Evolutionary conservation across 192 early-diverging fungal species (phyloP).

Genomic region (Coemansia sp.): DNA sequence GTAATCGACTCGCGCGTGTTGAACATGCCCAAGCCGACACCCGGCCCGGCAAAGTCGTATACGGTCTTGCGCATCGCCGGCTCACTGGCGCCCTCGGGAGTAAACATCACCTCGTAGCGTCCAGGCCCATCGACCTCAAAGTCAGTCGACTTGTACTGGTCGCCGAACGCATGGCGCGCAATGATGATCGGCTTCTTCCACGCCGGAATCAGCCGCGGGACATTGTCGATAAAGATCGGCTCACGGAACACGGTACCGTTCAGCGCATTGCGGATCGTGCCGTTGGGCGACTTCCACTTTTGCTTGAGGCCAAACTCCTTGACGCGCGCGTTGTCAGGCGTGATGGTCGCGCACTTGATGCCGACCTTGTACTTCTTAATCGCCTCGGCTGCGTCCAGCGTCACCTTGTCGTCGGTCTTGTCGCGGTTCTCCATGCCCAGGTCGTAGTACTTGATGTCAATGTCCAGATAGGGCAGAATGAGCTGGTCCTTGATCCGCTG

Average conservation of each 20-base stretch:
- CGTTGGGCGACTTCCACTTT: constrained; percentile 99
- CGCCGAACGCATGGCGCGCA: constrained; percentile 95
- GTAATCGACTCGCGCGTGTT: constrained; percentile 86
- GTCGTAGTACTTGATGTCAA: constrained; percentile 97
- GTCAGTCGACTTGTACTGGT: constrained; percentile 98
- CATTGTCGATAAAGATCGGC: constrained; percentile 88
- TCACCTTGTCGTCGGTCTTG: constrained; percentile 90
- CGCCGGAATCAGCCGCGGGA: constrained; percentile 88
- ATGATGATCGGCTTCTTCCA: constrained; percentile 95
- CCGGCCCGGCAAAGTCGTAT: constrained; percentile 78
- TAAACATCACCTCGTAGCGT: constrained; percentile 86
- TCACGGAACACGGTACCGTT: constrained; percentile 98
- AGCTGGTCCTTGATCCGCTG: constrained; percentile 88
- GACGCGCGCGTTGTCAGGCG: constrained; percentile 91
- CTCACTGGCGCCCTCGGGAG: constrained; percentile 71
- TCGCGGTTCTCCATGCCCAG: constrained; percentile 90
- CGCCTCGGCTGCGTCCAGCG: constrained; percentile 91
- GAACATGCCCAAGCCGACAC: constrained; percentile 97
- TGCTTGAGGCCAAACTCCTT: constrained; percentile 94
- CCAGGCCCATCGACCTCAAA: constrained; percentile 89
- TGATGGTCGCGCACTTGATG: constrained; percentile 99
- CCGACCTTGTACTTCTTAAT: constrained; percentile 96
- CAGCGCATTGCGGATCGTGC: constrained; percentile 93
- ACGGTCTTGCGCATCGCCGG: constrained; percentile 63
- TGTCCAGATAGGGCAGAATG: constrained; percentile 78